These are phyloP conservation scores for Chlamydomonas urium DNA, from an alignment of 139 green algal genomes.

Conservation along the genomic window DNA sequence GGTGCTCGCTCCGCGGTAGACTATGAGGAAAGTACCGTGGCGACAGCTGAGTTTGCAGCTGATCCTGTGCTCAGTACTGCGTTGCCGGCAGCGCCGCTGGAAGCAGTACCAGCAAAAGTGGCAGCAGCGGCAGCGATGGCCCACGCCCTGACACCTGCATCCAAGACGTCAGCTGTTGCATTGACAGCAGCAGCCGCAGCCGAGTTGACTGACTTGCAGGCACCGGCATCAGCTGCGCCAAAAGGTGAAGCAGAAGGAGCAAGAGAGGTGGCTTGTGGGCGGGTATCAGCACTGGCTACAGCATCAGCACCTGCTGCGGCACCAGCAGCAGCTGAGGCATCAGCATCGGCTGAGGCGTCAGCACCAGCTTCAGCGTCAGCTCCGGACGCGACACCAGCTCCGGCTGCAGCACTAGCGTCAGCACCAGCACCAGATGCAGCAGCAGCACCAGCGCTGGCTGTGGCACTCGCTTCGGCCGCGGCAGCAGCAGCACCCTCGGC, in stretches of 20 bases:
- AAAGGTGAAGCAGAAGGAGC: too few relatives aligned
- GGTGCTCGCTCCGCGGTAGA: too few relatives aligned
- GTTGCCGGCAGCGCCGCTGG: too few relatives aligned
- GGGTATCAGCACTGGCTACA: neutral
- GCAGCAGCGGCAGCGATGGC: neutral
- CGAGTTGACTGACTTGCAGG: too few relatives aligned
- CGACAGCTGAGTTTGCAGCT: too few relatives aligned
- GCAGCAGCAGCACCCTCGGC: neutral
- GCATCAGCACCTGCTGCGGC: constrained; percentile 7
- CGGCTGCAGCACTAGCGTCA: neutral
- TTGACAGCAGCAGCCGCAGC: too few relatives aligned
- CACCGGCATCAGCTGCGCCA: too few relatives aligned
- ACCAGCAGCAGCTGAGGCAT: neutral
- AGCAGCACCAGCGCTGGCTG: neutral
- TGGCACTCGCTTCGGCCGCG: constrained; percentile 4
- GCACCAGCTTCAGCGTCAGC: neutral
- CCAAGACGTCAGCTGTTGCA: too few relatives aligned
- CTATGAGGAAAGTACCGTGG: too few relatives aligned
- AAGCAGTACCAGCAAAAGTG: neutral
- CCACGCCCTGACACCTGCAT: neutral
- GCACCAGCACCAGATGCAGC: neutral
- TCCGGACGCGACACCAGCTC: too few relatives aligned
- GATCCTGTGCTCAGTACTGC: too few relatives aligned
- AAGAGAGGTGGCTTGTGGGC: too few relatives aligned
- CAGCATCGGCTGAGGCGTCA: neutral